Base-by-base conservation (phyloP, 1,284 basidiomycete species). In the Pyrrhoderma noxium region DNA sequence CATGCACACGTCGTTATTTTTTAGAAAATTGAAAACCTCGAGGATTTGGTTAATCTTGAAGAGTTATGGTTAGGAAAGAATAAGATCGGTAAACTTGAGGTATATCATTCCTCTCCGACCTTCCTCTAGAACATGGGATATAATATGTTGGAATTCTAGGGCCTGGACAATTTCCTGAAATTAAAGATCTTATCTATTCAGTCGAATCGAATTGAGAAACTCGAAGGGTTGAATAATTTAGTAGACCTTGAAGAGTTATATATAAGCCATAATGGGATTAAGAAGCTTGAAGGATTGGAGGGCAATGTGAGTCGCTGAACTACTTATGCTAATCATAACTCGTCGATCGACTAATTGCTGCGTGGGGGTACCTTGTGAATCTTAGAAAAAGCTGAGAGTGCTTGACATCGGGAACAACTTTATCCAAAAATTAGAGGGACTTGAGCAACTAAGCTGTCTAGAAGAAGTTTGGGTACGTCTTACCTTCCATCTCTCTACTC, bases 1-100 rank as follows among this genome's bases (percentile, higher is more conserved):
- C 13, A 25, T 25, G 41, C 50, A 31, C 35, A 27, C 34, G n/a
- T 55, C 37, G 44, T 41, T 47, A 46, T 42, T 40, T 16, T 46
- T 43, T 56, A 94, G 91, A 79, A 75, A 67, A 94, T 99, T 56
- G 93, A 98, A 64, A 86, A 89, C 49, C 67, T 96, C 9, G 89
- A 89, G n/a, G 75, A 79, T 5, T 72, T 96, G 40, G 77, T 80
- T 0, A 88, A 88, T 55, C 70, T 99, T 8, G 89, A 93, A 58
- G 93, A 98, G 60, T 72, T 99, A 1, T 99, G 95, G 93, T 69
- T 98, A 3, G 95, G 95, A 8, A 99, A 99, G 74, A 99, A 99
- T 68, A 97, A 98, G 70, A 92, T 99, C 56, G 70, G 85, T 3
- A 83, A 80, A 64, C 74, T 99, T 1, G 86, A 95, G 73, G 91